These are phyloP conservation scores for Kentomonas sorsogonicus DNA, from an alignment of 208 protist genomes.

Conservation along the genomic window DNA sequence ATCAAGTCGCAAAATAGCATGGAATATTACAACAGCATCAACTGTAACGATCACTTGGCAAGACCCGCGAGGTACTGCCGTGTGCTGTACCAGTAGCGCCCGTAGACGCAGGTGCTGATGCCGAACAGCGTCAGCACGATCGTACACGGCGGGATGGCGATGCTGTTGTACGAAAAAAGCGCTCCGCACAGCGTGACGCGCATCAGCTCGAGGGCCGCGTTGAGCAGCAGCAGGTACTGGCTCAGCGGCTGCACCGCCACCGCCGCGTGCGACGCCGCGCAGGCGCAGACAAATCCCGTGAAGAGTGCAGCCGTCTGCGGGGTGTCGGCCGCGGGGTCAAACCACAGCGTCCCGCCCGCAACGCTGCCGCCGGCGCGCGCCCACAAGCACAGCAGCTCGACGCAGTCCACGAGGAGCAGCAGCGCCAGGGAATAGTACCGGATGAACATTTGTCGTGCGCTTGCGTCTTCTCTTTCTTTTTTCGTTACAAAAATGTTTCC, in stretches of 20 bases:
- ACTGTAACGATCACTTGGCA: conserved; percentile 13
- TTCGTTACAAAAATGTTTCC: too few relatives aligned
- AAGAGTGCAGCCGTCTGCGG: conserved; percentile 30
- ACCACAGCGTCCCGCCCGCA: conserved; percentile 34
- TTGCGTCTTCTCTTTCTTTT: conserved; percentile 1
- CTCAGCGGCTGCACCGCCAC: conserved; percentile 48
- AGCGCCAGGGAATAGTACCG: conserved; percentile 51
- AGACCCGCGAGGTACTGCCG: conserved; percentile 27
- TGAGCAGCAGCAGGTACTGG: conserved; percentile 45
- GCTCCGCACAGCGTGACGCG: conserved; percentile 35
- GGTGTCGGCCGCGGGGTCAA: conserved; percentile 32
- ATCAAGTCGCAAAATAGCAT: not conserved
- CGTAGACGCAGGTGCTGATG: conserved; percentile 43
- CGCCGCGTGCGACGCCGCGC: conserved; percentile 39
- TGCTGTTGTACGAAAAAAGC: conserved; percentile 31
- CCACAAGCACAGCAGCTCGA: conserved; percentile 32
- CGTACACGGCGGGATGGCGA: conserved; percentile 42
- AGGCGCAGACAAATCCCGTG: conserved; percentile 28
- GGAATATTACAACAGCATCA: not conserved
- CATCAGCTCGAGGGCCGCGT: conserved; percentile 32
- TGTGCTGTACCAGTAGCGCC: conserved; percentile 50
- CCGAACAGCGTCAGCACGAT: conserved; percentile 50
- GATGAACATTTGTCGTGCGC: conserved; percentile 21
- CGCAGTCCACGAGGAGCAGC: conserved; percentile 20
- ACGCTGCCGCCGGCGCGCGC: conserved; percentile 8